Evolutionary conservation across 1,139 yeast species (phyloP), one percentile per base, ranked within the genome.

Genomic region (Debaryomycetaceae sp.): DNA sequence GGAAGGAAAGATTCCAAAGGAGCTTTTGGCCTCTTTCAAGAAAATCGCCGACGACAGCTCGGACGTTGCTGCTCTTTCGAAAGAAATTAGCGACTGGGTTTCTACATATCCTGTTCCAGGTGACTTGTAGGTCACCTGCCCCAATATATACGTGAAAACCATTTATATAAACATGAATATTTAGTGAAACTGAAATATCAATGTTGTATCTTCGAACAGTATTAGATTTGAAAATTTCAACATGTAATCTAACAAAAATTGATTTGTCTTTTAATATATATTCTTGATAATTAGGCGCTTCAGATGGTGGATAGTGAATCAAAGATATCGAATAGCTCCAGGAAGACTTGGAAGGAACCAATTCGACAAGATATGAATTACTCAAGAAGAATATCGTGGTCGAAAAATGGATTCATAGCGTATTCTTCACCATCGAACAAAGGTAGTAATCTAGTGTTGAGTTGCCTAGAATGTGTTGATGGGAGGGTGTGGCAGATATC

Each of bases 91-190:
- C 27, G 65, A 65, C 9, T 86, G 90, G 87, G 91, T 75, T 37
- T 76, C 83, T 17, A 61, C 75, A 49, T 86, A 72, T 66, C 93
- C 95, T 34, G 90, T 86, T 50, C 95, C 95, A 47, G 95, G 95
- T 56, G 95, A 86, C 48, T 66, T 75, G 54, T 68, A 63, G 51
- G 24, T 44, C 33, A 3, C 5, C 20, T 17, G 3, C 4, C 20
- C 3, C 2, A 17, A 17, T 17, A 17, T 17, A 17, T 17, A 17
- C 20, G 20, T 17, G 20, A 17, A 17, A 17, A 4, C 20, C 20
- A 17, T 17, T 17, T 4, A 17, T 17, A 17, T 17, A 17, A 17
- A 17, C 20, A 17, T 17, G 20, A 17, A 17, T 17, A 17, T 17
- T 17, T 17, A 17, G 20, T 17, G 20, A 17, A 17, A 17, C 20